A percentile compares a stretch with the other conserved stretches of the same genome.
Evolutionary conservation across 106 monocot species (phyloP).

Genomic region (Allium fistulosum): DNA sequence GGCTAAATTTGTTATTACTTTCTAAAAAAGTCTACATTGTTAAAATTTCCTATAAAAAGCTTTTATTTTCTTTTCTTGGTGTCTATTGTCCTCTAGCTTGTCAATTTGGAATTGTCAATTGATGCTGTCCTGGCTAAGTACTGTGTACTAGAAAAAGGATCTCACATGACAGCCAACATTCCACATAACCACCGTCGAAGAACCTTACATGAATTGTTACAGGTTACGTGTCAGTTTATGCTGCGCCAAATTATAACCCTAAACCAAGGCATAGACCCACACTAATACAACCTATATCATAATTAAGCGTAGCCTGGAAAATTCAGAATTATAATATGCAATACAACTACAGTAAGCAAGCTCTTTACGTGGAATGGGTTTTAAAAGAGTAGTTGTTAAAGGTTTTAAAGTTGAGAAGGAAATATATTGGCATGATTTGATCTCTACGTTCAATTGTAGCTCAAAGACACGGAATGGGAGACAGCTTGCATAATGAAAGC

Average conservation of each 20-base stretch:
- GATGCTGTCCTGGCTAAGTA: slow-evolving; percentile 5
- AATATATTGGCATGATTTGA: slow-evolving; percentile 10
- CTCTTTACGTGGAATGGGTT: not conserved
- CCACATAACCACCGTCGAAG: not conserved
- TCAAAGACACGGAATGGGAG: slow-evolving; percentile 1
- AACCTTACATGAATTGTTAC: not conserved
- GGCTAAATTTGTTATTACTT: too few relatives aligned
- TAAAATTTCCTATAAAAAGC: too few relatives aligned
- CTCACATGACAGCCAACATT: slow-evolving; percentile 11
- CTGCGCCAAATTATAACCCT: too few relatives aligned
- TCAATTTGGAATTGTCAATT: not conserved
- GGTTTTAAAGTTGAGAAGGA: not conserved
- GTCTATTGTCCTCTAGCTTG: too few relatives aligned
- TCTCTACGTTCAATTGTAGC: slow-evolving; percentile 1
- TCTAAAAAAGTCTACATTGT: too few relatives aligned
- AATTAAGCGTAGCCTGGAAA: not conserved
- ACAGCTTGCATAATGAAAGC: slow-evolving; percentile 16
- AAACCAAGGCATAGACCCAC: too few relatives aligned
- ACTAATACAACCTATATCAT: not conserved
- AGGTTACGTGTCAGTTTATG: not conserved
- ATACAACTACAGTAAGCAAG: slow-evolving; percentile 6
- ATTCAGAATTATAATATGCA: slow-evolving; percentile 2
- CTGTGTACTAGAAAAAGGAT: slow-evolving; percentile 9
- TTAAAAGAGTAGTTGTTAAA: not conserved
- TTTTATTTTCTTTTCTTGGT: too few relatives aligned